These are phyloP conservation scores for Colletotrichum kahawae DNA, from an alignment of 2,329 filamentous ascomycete species.

Conservation along the genomic window DNA sequence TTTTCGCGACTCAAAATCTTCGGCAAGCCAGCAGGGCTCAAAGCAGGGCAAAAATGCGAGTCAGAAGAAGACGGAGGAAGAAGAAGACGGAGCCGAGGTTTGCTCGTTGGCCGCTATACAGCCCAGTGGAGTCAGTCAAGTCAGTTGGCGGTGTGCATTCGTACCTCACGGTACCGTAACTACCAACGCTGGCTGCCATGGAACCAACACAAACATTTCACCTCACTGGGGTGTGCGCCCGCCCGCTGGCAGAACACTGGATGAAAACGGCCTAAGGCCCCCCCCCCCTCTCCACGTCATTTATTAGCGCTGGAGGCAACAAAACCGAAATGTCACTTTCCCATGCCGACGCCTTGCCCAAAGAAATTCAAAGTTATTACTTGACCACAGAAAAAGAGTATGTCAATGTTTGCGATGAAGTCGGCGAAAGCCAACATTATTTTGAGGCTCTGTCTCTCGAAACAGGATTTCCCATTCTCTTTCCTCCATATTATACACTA, in stretches of 20 bases:
- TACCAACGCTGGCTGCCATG: background rate
- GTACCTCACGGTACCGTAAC: background rate
- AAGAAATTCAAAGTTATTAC: background rate
- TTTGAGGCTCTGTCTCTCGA: slow-evolving; percentile 3
- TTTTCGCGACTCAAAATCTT: background rate
- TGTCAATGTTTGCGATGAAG: background rate
- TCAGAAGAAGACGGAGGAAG: background rate
- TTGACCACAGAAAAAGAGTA: background rate
- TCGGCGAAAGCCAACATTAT: background rate
- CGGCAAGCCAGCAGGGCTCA: background rate
- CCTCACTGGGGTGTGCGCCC: background rate
- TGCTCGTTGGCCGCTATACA: background rate
- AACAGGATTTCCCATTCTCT: background rate
- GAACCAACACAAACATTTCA: background rate
- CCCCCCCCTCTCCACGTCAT: background rate
- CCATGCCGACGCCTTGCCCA: background rate
- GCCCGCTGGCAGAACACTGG: background rate
- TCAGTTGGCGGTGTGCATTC: background rate
- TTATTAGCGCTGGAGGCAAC: background rate
- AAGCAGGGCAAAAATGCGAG: background rate
- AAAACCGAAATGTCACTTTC: slow-evolving; percentile 8
- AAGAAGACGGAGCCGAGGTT: background rate
- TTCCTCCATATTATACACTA: background rate
- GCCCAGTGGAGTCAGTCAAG: background rate
- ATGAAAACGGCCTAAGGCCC: background rate